Conservation (phyloP, 495 filamentous ascomycete species). For the Eremomyces bilateralis region DNA sequence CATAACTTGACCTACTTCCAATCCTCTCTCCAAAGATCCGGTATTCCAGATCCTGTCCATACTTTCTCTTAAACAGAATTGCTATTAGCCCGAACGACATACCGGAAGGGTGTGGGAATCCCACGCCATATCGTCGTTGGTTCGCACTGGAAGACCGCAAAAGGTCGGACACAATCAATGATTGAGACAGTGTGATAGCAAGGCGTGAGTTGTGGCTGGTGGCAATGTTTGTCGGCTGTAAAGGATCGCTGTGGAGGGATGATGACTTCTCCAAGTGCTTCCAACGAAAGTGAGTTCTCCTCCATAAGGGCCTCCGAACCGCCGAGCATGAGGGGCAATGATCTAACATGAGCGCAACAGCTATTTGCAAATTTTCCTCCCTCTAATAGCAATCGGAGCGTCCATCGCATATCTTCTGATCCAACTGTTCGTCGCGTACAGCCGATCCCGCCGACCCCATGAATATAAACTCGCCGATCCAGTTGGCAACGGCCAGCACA, state of each 20-base stretch:
- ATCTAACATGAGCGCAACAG: slow-evolving; percentile 25
- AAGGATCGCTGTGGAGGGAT: slow-evolving; percentile 57
- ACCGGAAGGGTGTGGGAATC: too few species aligned
- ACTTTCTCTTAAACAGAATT: background rate
- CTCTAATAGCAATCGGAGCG: slow-evolving; percentile 42
- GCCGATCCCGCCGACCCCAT: slow-evolving; percentile 23
- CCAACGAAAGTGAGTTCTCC: slow-evolving; percentile 51
- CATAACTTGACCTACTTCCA: too few species aligned
- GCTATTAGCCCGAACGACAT: background rate
- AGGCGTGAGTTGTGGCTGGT: too few species aligned
- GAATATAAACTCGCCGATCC: slow-evolving; percentile 29
- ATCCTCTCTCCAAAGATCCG: too few species aligned
- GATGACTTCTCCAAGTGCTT: slow-evolving; percentile 87
- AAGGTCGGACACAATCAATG: background rate
- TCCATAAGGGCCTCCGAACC: background rate
- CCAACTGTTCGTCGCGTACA: slow-evolving; percentile 27
- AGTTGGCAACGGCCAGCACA: slow-evolving; percentile 7
- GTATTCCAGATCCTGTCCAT: background rate
- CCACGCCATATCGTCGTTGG: background rate
- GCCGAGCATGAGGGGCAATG: background rate
- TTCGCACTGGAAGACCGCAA: slow-evolving; percentile 1
- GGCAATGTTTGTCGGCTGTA: slow-evolving; percentile 51
- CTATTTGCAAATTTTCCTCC: slow-evolving; percentile 66
- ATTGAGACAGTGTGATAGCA: background rate
- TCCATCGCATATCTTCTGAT: slow-evolving; percentile 46